Percentiles rank a stretch among this genome's conserved stretches.
phyloP scores from a whole-genome alignment of 2,329 filamentous ascomycete genomes.

The Aspergillus thermomutatus region DNA sequence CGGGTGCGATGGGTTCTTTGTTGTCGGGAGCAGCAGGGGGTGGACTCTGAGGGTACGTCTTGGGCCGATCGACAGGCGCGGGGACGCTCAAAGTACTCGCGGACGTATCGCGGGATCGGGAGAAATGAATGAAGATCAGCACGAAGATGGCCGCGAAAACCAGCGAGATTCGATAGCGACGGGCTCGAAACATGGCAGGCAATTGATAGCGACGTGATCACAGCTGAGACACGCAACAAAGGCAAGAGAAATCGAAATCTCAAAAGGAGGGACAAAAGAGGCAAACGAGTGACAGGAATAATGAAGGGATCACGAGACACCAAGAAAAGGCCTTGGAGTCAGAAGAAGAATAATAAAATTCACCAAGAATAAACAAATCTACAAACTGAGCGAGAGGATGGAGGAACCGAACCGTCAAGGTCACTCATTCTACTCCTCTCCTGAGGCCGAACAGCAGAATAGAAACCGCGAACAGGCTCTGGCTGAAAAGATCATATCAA shows the following conservation, averaged over 20 bases:
- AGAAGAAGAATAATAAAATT: background rate
- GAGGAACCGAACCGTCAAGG: background rate
- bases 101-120: constrained; percentile 39
- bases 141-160: constrained; percentile 43
- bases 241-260: constrained; percentile 3
- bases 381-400: background rate
- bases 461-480: background rate
- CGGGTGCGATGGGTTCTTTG: background rate
- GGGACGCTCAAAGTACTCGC: constrained; percentile 8
- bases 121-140: constrained; percentile 51
- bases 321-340: background rate
- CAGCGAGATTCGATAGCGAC: constrained; percentile 47
- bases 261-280: background rate
- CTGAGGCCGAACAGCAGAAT: background rate
- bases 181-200: constrained; percentile 45
- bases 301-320: background rate
- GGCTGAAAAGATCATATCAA: background rate
- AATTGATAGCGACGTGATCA: background rate
- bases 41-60: constrained; percentile 9
- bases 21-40: constrained; percentile 8
- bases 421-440: background rate
- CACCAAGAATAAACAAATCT: background rate
- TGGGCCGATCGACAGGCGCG: constrained; percentile 14
- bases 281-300: background rate
- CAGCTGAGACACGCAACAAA: background rate